These are phyloP conservation scores for Mesembryanthemum crystallinum DNA, from an alignment of 148 eudicot species.

Conservation along the genomic window DNA sequence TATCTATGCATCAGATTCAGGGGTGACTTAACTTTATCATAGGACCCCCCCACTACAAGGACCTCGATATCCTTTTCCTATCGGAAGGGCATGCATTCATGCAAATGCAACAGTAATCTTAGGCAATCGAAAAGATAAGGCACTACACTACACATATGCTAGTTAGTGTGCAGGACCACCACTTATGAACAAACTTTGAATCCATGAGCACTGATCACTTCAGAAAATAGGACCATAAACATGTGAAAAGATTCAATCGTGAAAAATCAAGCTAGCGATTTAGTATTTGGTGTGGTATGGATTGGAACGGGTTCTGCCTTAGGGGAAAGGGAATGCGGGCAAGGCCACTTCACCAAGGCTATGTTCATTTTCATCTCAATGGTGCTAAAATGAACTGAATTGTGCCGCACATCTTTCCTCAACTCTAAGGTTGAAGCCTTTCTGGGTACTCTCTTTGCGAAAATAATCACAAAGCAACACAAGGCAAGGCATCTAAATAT, in stretches of 20 bases:
- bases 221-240: neutral
- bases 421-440: neutral
- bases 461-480: neutral
- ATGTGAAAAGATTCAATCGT: neutral
- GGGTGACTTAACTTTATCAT: slow-evolving; percentile 17
- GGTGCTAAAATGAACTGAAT: too few relatives aligned
- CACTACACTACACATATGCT: neutral
- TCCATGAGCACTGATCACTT: neutral
- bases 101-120: slow-evolving; percentile 6
- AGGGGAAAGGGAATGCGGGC: neutral
- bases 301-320: neutral
- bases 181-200: neutral
- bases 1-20: slow-evolving; percentile 17
- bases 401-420: too few relatives aligned
- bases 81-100: slow-evolving; percentile 5
- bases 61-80: slow-evolving; percentile 7
- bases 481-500: neutral
- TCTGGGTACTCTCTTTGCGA: too few relatives aligned
- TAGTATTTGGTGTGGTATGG: neutral
- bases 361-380: too few relatives aligned
- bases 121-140: slow-evolving; percentile 7
- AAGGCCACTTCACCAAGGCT: neutral
- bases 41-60: slow-evolving; percentile 25
- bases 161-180: slow-evolving; percentile 11
- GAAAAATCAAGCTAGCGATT: neutral